phyloP scores from a whole-genome alignment of 1,139 yeast genomes.

The Meyerozyma smithsonii region DNA sequence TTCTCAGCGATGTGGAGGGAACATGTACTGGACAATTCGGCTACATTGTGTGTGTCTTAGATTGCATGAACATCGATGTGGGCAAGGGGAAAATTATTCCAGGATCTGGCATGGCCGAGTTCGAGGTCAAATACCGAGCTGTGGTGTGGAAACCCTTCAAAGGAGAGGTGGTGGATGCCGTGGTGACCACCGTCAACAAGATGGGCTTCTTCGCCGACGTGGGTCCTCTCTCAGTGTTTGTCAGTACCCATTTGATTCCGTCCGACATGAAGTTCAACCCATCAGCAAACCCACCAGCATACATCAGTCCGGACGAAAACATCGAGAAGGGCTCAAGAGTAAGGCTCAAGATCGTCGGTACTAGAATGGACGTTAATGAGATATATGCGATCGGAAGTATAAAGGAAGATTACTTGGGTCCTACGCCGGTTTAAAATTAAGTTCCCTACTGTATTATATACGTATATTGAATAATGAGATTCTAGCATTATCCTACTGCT shows the following conservation, averaged over 20 bases:
- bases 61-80: slow-evolving; percentile 90
- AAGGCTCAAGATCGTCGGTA: slow-evolving; percentile 93
- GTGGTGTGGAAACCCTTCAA: slow-evolving; percentile 98
- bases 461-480: neutral
- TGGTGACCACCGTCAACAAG: slow-evolving; percentile 89
- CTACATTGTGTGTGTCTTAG: slow-evolving; percentile 91
- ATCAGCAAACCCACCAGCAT: slow-evolving; percentile 97
- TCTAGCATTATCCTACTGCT: neutral
- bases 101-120: slow-evolving; percentile 89
- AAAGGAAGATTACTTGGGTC: slow-evolving; percentile 95
- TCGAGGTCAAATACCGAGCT: slow-evolving; percentile 93
- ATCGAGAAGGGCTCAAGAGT: slow-evolving; percentile 92
- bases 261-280: slow-evolving; percentile 93
- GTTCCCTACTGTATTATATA: neutral
- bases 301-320: slow-evolving; percentile 90
- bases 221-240: slow-evolving; percentile 93
- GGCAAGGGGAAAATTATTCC: slow-evolving; percentile 94
- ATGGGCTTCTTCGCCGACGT: slow-evolving; percentile 98
- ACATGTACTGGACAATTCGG: slow-evolving; percentile 99
- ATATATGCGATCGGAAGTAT: slow-evolving; percentile 97
- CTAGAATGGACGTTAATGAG: slow-evolving; percentile 95
- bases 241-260: slow-evolving; percentile 91
- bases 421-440: slow-evolving; percentile 42
- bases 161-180: slow-evolving; percentile 97
- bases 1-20: slow-evolving; percentile 95